Evolutionary conservation across 2,329 filamentous ascomycete species (phyloP), one percentile per base, ranked within the genome.

Genomic region (Clarireedia paspali): DNA sequence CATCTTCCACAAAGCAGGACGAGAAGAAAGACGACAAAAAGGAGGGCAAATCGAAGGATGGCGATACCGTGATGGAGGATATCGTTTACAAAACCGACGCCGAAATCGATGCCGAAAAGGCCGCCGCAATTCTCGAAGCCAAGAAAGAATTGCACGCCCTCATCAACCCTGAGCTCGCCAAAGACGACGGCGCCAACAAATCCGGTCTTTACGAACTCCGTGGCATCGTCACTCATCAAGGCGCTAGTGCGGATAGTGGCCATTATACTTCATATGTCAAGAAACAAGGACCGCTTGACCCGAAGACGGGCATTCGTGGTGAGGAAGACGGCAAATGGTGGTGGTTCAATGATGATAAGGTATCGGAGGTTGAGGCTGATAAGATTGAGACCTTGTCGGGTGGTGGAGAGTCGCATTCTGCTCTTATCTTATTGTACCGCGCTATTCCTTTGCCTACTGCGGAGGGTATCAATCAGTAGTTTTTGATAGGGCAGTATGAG

Each of bases 271-370:
- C 91, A 0, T 99, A 96, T 70, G 89, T 99, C 64, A 99, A 97
- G 80, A 96, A 99, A 80, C 79, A 86, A 59, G 85, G 82, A 0
- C 74, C 77, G 9, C 74, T 89, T 57, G 88, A 95, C 64, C 78
- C 85, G 15, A 83, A 84, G 67, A 89, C 86, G 20, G 90, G 89
- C 63, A 89, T 90, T 75, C 77, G 83, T 66, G 83, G 82, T 53
- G 84, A 88, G 67, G 90, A 95, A 68, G 90, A 95, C 68, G 91
- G 89, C 64, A 96, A 91, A 67, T 99, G 94, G 94, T 99, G 94
- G 92, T 99, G 94, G 92, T 99, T 99, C 80, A 97, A 99, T 72
- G 94, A 99, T 67, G 92, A 99, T 70, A 95, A 91, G 75, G 94
- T 99, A 36, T 84, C 87, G 14, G 94, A 99, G 75, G 94, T 99